A percentile compares a stretch with the other conserved stretches of the same genome.
Conservation (phyloP, 441 rosid species). For the Rhodomyrtus psidioides region DNA sequence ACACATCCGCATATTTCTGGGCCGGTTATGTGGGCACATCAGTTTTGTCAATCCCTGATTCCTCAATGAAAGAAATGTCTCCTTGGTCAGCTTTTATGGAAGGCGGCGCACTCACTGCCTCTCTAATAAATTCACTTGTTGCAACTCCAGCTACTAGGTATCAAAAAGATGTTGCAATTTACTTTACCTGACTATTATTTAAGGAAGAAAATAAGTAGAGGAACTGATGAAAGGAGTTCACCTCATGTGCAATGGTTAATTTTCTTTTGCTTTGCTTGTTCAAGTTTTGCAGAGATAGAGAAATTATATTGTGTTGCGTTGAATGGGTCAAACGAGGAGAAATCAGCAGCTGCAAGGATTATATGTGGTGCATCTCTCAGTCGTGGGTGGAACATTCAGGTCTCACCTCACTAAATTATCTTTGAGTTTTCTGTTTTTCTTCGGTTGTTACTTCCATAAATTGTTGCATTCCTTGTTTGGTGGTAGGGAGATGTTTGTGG, state of each 20-base stretch:
- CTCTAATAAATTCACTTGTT: conserved; percentile 39
- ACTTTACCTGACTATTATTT: background rate
- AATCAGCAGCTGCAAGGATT: conserved; percentile 54
- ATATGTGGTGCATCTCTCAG: conserved; percentile 61
- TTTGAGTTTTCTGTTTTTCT: background rate
- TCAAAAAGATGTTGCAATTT: background rate
- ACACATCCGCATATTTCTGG: conserved; percentile 58
- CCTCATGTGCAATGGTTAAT: background rate
- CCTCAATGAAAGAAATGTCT: conserved; percentile 32
- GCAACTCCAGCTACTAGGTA: conserved; percentile 56
- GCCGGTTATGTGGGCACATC: conserved; percentile 46
- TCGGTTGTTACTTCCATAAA: background rate
- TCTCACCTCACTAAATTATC: conserved; percentile 4
- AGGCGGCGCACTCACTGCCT: conserved; percentile 36
- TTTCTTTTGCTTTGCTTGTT: conserved; percentile 10
- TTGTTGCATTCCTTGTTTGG: background rate
- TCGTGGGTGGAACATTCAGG: conserved; percentile 74
- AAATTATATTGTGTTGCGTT: conserved; percentile 49
- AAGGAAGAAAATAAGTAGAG: background rate
- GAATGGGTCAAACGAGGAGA: conserved; percentile 47
- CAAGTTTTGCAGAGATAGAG: conserved; percentile 55
- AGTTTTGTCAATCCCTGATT: conserved; percentile 25
- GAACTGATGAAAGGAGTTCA: background rate
- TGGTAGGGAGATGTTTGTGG: background rate
- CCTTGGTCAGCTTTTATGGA: conserved; percentile 60